These are phyloP conservation scores for Plantago coronopus DNA, from an alignment of 305 asterid species.

Conservation along the genomic window DNA sequence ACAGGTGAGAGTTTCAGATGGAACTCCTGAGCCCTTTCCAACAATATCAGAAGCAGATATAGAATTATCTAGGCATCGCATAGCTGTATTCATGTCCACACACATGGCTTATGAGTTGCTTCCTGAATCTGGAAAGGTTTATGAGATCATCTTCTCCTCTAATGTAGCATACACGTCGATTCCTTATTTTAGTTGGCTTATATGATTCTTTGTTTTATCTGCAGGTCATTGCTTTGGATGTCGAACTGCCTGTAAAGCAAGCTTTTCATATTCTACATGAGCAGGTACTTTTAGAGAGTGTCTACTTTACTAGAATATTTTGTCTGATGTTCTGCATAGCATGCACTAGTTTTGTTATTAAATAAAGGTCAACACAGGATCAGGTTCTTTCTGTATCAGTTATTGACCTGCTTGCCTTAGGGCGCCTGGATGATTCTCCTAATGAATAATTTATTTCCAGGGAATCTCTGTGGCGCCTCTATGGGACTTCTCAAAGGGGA, in stretches of 20 bases:
- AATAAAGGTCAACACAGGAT: slow-evolving; percentile 14
- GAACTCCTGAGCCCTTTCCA: slow-evolving; percentile 45
- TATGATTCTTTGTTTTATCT: slow-evolving; percentile 16
- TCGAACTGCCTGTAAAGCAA: slow-evolving; percentile 88
- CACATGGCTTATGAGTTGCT: slow-evolving; percentile 86
- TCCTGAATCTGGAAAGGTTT: slow-evolving; percentile 92
- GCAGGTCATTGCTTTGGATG: slow-evolving; percentile 88
- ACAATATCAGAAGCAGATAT: slow-evolving; percentile 70
- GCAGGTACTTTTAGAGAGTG: slow-evolving; percentile 83
- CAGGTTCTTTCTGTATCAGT: slow-evolving; percentile 12
- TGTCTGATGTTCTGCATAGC: slow-evolving; percentile 14
- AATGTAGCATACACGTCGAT: slow-evolving; percentile 7
- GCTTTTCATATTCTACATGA: slow-evolving; percentile 94
- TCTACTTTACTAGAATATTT: slow-evolving; percentile 20
- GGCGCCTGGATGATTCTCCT: slow-evolving; percentile 11
- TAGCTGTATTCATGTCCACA: slow-evolving; percentile 62
- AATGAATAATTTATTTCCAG: slow-evolving; percentile 41
- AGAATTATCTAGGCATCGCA: slow-evolving; percentile 65
- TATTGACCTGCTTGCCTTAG: slow-evolving; percentile 19
- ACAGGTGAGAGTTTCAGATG: slow-evolving; percentile 73
- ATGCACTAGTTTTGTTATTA: neutral
- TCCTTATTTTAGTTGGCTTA: slow-evolving; percentile 8
- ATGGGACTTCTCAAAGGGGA: slow-evolving; percentile 81
- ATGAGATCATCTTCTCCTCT: slow-evolving; percentile 19
- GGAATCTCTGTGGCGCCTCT: slow-evolving; percentile 82